Evolutionary conservation across 1,284 basidiomycete genomes (phyloP).

Genomic region (Sanghuangporus weigelae): DNA sequence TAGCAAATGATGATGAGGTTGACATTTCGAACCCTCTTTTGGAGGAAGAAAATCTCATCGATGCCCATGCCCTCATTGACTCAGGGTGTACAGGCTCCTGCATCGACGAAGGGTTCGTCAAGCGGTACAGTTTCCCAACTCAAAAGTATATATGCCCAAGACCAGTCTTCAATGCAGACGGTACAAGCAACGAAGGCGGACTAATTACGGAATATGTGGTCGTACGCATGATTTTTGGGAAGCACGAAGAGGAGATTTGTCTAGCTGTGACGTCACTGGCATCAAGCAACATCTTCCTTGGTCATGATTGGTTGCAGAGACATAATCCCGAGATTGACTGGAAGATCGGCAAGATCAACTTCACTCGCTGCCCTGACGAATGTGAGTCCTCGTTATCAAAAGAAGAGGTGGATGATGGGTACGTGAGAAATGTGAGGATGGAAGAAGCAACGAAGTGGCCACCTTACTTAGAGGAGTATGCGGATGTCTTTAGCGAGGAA

Average conservation of each 20-base stretch:
- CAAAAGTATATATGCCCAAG: background rate
- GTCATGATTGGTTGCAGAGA: background rate
- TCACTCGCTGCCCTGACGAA: background rate
- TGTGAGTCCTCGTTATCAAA: too few relatives aligned
- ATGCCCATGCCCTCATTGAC: background rate
- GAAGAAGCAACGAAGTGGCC: too few relatives aligned
- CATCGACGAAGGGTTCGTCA: background rate
- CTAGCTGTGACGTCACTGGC: background rate
- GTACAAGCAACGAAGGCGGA: background rate
- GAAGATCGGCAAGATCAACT: background rate
- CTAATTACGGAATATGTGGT: background rate
- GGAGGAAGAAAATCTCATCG: too few relatives aligned
- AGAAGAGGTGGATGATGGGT: background rate
- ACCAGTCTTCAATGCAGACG: background rate
- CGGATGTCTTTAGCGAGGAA: too few relatives aligned
- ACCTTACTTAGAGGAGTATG: too few relatives aligned
- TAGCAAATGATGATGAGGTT: too few relatives aligned
- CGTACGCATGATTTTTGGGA: background rate
- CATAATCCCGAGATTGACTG: constrained; percentile 6
- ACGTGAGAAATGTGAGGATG: background rate
- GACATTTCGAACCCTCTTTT: too few relatives aligned
- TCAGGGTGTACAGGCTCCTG: background rate
- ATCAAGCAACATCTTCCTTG: background rate
- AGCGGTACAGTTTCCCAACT: background rate
- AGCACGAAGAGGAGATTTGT: background rate